Conservation (phyloP, 306 rosid species). For the Carpinus fangiana region DNA sequence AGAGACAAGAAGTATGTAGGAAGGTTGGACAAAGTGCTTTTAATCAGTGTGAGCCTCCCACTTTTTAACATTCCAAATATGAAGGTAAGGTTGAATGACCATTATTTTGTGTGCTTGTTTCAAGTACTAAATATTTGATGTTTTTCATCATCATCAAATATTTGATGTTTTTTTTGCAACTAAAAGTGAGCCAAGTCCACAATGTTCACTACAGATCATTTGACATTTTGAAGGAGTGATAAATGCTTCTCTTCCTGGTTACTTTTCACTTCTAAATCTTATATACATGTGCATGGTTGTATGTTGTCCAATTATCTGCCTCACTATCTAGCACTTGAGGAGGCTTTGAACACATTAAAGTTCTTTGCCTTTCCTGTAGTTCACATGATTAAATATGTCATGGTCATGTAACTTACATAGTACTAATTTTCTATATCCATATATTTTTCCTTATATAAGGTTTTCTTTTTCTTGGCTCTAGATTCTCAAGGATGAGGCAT, state of each 20-base stretch:
- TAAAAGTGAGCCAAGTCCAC: background rate
- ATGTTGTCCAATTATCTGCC: conserved; percentile 22
- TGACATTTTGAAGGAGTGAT: conserved; percentile 18
- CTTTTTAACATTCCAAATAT: background rate
- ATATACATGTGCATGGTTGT: conserved; percentile 15
- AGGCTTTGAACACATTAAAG: conserved; percentile 16
- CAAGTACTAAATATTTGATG: background rate
- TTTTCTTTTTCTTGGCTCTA: conserved; percentile 27
- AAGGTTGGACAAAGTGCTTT: too few species aligned
- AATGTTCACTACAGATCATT: background rate
- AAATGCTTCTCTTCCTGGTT: conserved; percentile 10
- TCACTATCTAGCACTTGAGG: background rate
- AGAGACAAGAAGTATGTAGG: too few species aligned
- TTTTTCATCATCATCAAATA: too few species aligned
- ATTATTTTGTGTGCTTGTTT: background rate
- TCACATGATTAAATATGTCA: conserved; percentile 17
- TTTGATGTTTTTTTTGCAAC: background rate
- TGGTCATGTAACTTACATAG: conserved; percentile 3
- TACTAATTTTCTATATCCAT: conserved; percentile 15
- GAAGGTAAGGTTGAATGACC: background rate
- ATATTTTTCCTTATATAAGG: conserved; percentile 17
- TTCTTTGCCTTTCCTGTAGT: conserved; percentile 3
- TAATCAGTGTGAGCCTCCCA: too few species aligned
- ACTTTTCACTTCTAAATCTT: background rate
- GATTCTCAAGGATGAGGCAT: conserved; percentile 55